Base-by-base conservation (phyloP, 495 filamentous ascomycete species). In the Neurospora intermedia region DNA sequence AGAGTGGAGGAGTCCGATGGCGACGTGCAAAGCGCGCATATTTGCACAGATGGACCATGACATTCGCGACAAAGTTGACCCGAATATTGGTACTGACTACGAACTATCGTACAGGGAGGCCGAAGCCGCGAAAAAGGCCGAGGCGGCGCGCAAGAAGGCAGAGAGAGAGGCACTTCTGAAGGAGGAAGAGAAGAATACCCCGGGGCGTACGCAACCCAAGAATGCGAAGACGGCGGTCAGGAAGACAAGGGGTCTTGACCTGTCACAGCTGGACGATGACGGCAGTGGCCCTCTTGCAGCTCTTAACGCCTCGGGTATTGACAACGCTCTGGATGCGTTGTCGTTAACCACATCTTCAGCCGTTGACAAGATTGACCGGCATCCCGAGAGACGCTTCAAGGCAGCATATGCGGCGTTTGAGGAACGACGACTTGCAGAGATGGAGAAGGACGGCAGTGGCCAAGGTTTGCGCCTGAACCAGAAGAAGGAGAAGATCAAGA, bases 381-480 rank as follows among this genome's bases (percentile, higher is more conserved):
- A 99, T 78, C 93, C 94, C 0, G 93, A 97, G 83, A 83, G 92
- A 43, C 83, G 96, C 71, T 94, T 89, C 82, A 92, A 92, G 84
- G 94, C 95, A 4, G 96, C 96, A 3, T 97, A 93, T 81, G 87
- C 91, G n/a, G 89, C 87, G 70, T 98, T 88, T 78, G 93, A 97
- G 83, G 93, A 93, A 74, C 83, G 92, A n/a, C 85, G 95, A 71
- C 79, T 98, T 74, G 86, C 89, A 4, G 94, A 98, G 85, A 90
- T 98, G 83, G 91, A 93, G 73, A 82, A 88, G 72, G 96, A 98
- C 80, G 85, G 85, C 27, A 86, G 77, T 71, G 86, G 89, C 43
- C 88, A 90, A 72, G 94, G 92, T 2, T 81, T 98, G 78, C 84
- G 94, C 69, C 85, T 90, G 73, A 87, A 94, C 76, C 92, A 97